Evolutionary conservation across 192 early-diverging fungal genomes (phyloP).

Genomic region (Mortierella hygrophila): DNA sequence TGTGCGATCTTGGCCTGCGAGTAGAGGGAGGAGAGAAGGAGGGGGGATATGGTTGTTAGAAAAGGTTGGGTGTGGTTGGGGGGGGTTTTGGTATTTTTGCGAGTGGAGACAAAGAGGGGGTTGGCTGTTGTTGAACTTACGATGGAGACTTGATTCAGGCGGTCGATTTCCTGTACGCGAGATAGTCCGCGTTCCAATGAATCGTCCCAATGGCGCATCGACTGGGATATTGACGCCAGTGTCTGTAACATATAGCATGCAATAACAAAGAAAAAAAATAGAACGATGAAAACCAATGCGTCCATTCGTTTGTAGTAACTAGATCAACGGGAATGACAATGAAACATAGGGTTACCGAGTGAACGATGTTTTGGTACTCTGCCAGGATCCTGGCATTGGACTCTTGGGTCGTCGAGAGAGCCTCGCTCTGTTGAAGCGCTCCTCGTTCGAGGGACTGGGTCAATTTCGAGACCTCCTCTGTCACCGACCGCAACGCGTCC

Average conservation of each 20-base stretch:
- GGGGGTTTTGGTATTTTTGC: too few species aligned
- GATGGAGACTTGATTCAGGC: not conserved
- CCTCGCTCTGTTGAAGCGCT: slow-evolving; percentile 10
- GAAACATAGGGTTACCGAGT: not conserved
- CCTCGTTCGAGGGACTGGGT: not conserved
- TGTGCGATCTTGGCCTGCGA: slow-evolving; percentile 3
- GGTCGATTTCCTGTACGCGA: not conserved
- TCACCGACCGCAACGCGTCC: not conserved
- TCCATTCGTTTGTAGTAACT: not conserved
- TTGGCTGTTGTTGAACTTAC: not conserved
- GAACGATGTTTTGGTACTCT: not conserved
- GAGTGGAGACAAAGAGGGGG: too few species aligned
- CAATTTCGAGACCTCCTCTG: slow-evolving; percentile 5
- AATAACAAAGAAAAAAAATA: not conserved
- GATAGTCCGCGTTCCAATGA: not conserved
- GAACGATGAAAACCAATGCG: not conserved
- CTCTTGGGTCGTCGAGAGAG: slow-evolving; percentile 14
- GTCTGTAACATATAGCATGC: not conserved
- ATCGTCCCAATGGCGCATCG: slow-evolving; percentile 11
- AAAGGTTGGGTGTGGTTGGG: too few species aligned
- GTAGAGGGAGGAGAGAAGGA: not conserved
- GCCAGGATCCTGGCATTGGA: not conserved
- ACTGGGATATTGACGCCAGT: not conserved
- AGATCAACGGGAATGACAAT: not conserved
- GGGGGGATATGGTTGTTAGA: too few species aligned